Evolutionary conservation across 108 stramenopile species (phyloP).

Genomic region (Fragilaria radians): DNA sequence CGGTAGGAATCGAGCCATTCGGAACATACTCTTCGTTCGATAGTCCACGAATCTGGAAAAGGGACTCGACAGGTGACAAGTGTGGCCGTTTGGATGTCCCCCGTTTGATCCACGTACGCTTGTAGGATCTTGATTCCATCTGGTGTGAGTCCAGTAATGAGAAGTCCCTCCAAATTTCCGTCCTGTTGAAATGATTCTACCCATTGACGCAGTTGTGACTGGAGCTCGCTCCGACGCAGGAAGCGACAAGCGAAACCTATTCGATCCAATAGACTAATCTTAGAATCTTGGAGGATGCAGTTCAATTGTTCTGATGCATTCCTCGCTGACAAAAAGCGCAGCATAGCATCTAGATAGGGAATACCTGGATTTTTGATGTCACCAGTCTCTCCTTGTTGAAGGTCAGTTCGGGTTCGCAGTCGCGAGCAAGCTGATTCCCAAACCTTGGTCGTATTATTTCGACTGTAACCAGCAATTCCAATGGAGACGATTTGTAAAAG

Average conservation of each 20-base stretch:
- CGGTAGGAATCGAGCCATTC: slow-evolving; percentile 84
- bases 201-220: slow-evolving; percentile 43
- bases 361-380: slow-evolving; percentile 17
- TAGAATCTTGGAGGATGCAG: slow-evolving; percentile 41
- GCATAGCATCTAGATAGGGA: slow-evolving; percentile 61
- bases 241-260: slow-evolving; percentile 75
- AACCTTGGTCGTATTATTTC: slow-evolving; percentile 30
- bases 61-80: slow-evolving; percentile 63
- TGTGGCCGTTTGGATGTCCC: slow-evolving; percentile 77
- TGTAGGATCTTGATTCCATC: slow-evolving; percentile 68
- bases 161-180: slow-evolving; percentile 71
- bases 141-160: slow-evolving; percentile 68
- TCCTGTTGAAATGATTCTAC: slow-evolving; percentile 42
- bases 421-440: slow-evolving; percentile 65
- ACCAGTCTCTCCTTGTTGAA: too few relatives aligned
- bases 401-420: slow-evolving; percentile 36
- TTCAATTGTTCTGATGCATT: slow-evolving; percentile 31
- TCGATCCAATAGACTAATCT: slow-evolving; percentile 61
- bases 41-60: slow-evolving; percentile 52
- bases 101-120: slow-evolving; percentile 61
- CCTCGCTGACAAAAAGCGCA: slow-evolving; percentile 49
- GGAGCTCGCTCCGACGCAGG: slow-evolving; percentile 40
- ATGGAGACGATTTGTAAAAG: slow-evolving; percentile 60
- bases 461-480: slow-evolving; percentile 69
- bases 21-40: slow-evolving; percentile 44